Percentiles rank a stretch among this genome's conserved stretches.
Evolutionary conservation across 1,139 yeast genomes (phyloP).

Genomic region (Geotrichum bryndzae): DNA sequence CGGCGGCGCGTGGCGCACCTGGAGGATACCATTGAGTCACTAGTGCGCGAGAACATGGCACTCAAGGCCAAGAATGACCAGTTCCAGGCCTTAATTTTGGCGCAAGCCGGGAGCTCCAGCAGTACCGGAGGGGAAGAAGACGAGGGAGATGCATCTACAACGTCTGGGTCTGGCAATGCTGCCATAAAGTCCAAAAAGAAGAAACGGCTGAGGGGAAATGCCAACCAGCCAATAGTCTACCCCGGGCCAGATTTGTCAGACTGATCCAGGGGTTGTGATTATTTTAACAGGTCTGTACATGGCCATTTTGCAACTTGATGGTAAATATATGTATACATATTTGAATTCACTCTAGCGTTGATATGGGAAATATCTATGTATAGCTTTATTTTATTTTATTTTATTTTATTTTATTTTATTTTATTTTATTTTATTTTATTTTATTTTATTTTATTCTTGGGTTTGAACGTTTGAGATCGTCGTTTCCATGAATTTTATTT

Average conservation of each 20-base stretch:
- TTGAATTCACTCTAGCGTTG: no score
- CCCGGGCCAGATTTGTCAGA: not conserved
- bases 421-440: no score
- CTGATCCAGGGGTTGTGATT: not conserved
- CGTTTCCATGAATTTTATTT: no score
- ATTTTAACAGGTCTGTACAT: no score
- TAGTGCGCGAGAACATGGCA: slow-evolving; percentile 7
- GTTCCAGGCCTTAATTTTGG: not conserved
- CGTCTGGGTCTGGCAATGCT: no score
- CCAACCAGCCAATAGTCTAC: not conserved
- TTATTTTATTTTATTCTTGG: no score
- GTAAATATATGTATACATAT: no score
- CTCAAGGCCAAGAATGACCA: slow-evolving; percentile 3
- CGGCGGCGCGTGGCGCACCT: not conserved
- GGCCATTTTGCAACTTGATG: no score
- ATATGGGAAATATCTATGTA: no score
- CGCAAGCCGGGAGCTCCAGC: not conserved
- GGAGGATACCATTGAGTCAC: not conserved
- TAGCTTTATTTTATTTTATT: no score
- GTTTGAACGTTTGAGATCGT: no score
- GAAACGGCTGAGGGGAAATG: not conserved
- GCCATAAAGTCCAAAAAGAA: not conserved
- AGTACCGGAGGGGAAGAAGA: not conserved
- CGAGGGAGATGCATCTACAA: not conserved
- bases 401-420: no score